A percentile compares a stretch with the other conserved stretches of the same genome.
phyloP scores from a whole-genome alignment of 768 basidiomycete genomes.

The Scleroderma citrinum region DNA sequence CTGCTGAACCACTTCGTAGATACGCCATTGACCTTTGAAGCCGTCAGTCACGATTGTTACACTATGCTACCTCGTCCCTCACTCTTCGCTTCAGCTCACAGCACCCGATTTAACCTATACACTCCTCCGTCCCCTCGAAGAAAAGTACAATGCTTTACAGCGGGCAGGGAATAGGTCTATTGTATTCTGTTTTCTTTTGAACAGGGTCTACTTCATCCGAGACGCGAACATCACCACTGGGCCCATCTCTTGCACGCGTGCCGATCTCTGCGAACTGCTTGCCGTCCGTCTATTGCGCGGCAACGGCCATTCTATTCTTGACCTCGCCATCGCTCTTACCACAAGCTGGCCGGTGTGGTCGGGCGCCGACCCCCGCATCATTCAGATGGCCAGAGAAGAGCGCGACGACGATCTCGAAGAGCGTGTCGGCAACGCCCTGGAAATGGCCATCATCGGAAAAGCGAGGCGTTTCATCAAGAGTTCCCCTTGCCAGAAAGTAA shows the following conservation, averaged over 20 bases:
- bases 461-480: slow-evolving; percentile 88
- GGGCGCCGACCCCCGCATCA: slow-evolving; percentile 58
- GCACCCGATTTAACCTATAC: slow-evolving; percentile 90
- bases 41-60: slow-evolving; percentile 41
- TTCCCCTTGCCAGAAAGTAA: slow-evolving; percentile 85
- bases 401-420: slow-evolving; percentile 70
- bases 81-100: slow-evolving; percentile 44
- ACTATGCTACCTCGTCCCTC: slow-evolving; percentile 4
- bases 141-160: slow-evolving; percentile 78
- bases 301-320: slow-evolving; percentile 61
- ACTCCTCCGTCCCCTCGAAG: slow-evolving; percentile 78
- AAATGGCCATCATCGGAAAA: slow-evolving; percentile 84
- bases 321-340: slow-evolving; percentile 64
- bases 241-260: slow-evolving; percentile 68
- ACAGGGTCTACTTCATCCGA: slow-evolving; percentile 77
- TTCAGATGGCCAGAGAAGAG: slow-evolving; percentile 56
- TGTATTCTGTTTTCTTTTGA: slow-evolving; percentile 85
- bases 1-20: slow-evolving; percentile 39
- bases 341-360: slow-evolving; percentile 79
- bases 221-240: slow-evolving; percentile 69
- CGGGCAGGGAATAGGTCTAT: slow-evolving; percentile 72
- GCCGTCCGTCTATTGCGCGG: slow-evolving; percentile 75
- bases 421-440: slow-evolving; percentile 85
- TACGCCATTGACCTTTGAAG: slow-evolving; percentile 77
- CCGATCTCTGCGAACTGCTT: slow-evolving; percentile 83